A percentile compares a stretch with the other conserved stretches of the same genome.
These are phyloP conservation scores for Dentipellis sp. DNA, from an alignment of 768 basidiomycete genomes.

Conservation along the genomic window DNA sequence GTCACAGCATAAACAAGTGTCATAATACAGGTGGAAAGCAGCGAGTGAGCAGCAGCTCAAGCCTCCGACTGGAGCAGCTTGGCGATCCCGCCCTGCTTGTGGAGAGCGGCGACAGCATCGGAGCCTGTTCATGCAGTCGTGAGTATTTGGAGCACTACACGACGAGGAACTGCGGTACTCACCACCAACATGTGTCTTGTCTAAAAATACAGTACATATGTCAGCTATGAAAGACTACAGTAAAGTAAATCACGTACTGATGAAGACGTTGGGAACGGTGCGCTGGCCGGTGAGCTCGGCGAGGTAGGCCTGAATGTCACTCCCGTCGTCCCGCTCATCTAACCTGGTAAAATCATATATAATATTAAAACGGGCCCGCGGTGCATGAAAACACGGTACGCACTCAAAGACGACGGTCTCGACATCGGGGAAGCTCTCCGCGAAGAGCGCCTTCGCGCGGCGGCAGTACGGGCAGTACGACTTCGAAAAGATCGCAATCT, in stretches of 20 bases:
- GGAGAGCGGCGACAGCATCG: conserved; percentile 9
- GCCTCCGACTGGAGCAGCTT: not conserved
- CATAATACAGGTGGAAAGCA: too few species aligned
- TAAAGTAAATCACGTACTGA: conserved; percentile 36
- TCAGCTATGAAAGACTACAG: not conserved
- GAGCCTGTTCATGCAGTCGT: conserved; percentile 3
- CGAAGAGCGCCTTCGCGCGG: conserved; percentile 29
- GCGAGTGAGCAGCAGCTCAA: not conserved
- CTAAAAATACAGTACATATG: conserved; percentile 19
- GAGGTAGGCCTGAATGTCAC: conserved; percentile 60
- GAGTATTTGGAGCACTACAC: not conserved
- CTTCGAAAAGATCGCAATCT: conserved; percentile 33
- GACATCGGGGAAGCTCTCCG: conserved; percentile 21
- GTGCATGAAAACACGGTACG: conserved; percentile 3
- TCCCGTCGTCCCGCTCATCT: conserved; percentile 47
- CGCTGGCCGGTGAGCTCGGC: conserved; percentile 51
- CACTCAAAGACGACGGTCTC: conserved; percentile 28
- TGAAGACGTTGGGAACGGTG: conserved; percentile 73
- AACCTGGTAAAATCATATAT: conserved; percentile 30
- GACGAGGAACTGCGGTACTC: conserved; percentile 5
- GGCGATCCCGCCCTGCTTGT: not conserved
- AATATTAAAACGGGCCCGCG: too few species aligned
- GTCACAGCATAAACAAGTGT: too few species aligned
- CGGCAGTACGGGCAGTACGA: conserved; percentile 31
- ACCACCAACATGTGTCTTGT: conserved; percentile 49